phyloP scores from a whole-genome alignment of 345 rosid species.

The Salix exigua region DNA sequence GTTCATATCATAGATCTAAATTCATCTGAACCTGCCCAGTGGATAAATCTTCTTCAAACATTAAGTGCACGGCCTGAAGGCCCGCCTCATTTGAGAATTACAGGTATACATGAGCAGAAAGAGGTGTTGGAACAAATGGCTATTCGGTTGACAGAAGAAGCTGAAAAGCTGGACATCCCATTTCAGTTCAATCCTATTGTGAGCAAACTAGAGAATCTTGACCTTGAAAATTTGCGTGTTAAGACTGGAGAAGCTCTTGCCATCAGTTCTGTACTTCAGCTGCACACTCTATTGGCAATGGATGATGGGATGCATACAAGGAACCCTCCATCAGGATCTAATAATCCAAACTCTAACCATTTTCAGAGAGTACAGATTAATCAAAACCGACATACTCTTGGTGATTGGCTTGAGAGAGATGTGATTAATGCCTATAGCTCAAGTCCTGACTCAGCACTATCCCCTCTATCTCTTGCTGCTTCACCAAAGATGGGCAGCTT shows the following conservation, averaged over 20 bases:
- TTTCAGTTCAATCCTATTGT: constrained; percentile 64
- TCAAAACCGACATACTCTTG: constrained; percentile 39
- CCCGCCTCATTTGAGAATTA: constrained; percentile 69
- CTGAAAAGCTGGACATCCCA: constrained; percentile 65
- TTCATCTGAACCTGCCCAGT: constrained; percentile 64
- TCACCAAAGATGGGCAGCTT: constrained; percentile 50
- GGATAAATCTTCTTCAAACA: constrained; percentile 62
- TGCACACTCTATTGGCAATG: constrained; percentile 52
- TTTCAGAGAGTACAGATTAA: constrained; percentile 36
- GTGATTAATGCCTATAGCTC: constrained; percentile 23
- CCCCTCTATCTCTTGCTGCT: constrained; percentile 39
- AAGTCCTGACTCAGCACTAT: constrained; percentile 47
- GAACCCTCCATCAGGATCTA: constrained; percentile 39
- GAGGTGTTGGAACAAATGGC: constrained; percentile 68
- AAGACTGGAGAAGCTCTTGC: constrained; percentile 79
- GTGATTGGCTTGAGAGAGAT: constrained; percentile 77
- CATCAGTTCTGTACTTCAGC: constrained; percentile 63
- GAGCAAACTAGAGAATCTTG: constrained; percentile 55
- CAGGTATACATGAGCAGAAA: constrained; percentile 61
- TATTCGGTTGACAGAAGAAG: constrained; percentile 50
- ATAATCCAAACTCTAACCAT: constrained; percentile 23
- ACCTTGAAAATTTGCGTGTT: constrained; percentile 50
- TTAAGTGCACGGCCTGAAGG: constrained; percentile 60
- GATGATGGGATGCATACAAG: constrained; percentile 45
- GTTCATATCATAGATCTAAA: constrained; percentile 67